Evolutionary conservation across 225 moss, liverwort and hornwort genomes (phyloP).

Genomic region (Anthoceros angustus): DNA sequence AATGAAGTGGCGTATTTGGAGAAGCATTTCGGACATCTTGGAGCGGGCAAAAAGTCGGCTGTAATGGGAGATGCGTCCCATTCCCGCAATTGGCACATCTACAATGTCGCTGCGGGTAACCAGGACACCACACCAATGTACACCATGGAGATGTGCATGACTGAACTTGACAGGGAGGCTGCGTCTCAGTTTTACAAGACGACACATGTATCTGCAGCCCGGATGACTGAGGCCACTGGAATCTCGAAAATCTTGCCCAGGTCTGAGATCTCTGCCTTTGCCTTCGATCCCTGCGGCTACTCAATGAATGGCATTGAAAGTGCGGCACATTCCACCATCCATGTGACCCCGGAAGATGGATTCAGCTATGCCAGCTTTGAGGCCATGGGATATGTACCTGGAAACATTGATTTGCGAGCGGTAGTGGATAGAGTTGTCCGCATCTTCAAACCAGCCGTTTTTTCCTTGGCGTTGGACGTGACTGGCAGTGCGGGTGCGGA

Average conservation of each 20-base stretch:
- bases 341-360: slow-evolving; percentile 66
- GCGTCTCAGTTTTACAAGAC: slow-evolving; percentile 29
- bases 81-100: slow-evolving; percentile 66
- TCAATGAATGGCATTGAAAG: slow-evolving; percentile 75
- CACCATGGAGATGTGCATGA: slow-evolving; percentile 82
- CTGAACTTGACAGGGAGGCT: slow-evolving; percentile 30
- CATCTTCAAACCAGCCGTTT: slow-evolving; percentile 43
- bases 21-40: slow-evolving; percentile 48
- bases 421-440: slow-evolving; percentile 38
- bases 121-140: slow-evolving; percentile 20
- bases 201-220: slow-evolving; percentile 20
- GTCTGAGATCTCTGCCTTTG: slow-evolving; percentile 51
- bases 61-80: slow-evolving; percentile 53
- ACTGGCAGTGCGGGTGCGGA: slow-evolving; percentile 17
- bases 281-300: slow-evolving; percentile 77
- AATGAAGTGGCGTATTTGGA: slow-evolving; percentile 62
- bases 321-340: slow-evolving; percentile 64
- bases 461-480: slow-evolving; percentile 50
- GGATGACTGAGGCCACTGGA: slow-evolving; percentile 42
- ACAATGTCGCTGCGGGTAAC: slow-evolving; percentile 3
- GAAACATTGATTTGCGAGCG: slow-evolving; percentile 29
- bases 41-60: slow-evolving; percentile 45
- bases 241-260: slow-evolving; percentile 39
- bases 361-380: slow-evolving; percentile 80
- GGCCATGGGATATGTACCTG: slow-evolving; percentile 55